A percentile compares a stretch with the other conserved stretches of the same genome.
phyloP scores from a whole-genome alignment of 768 basidiomycete genomes.

The Suillus occidentalis region DNA sequence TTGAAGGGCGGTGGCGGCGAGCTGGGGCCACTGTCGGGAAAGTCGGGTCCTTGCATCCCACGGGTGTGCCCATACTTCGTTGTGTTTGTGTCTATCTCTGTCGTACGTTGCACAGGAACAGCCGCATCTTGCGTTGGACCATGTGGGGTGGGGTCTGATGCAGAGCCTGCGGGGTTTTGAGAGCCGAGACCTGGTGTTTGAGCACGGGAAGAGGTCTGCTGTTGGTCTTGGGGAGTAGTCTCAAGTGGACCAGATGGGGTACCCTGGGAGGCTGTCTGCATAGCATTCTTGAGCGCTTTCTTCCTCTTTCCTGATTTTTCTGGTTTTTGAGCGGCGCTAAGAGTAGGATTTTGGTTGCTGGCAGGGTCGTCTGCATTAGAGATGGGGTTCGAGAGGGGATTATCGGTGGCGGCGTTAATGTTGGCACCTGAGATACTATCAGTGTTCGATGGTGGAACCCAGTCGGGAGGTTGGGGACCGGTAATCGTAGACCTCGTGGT shows the following conservation, averaged over 20 bases:
- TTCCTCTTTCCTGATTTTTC: neutral
- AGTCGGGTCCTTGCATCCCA: neutral
- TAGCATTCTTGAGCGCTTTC: neutral
- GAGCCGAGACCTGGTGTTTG: neutral
- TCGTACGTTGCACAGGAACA: slow-evolving; percentile 5
- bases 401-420: slow-evolving; percentile 13
- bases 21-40: slow-evolving; percentile 4
- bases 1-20: slow-evolving; percentile 31
- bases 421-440: slow-evolving; percentile 10
- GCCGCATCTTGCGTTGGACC: slow-evolving; percentile 2
- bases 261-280: neutral
- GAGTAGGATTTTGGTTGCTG: neutral
- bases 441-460: neutral
- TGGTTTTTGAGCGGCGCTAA: neutral
- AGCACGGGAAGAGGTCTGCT: neutral
- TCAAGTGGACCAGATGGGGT: slow-evolving; percentile 4
- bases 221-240: slow-evolving; percentile 1
- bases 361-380: neutral
- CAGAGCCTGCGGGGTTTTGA: neutral
- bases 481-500: neutral
- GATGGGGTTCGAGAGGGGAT: neutral
- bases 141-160: neutral
- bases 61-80: neutral
- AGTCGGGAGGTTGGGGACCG: neutral
- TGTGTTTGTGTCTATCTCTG: neutral